Percentiles rank a stretch among this genome's conserved stretches.
These are phyloP conservation scores for Talaromyces wortmannii DNA, from an alignment of 495 filamentous ascomycete genomes.

Conservation along the genomic window DNA sequence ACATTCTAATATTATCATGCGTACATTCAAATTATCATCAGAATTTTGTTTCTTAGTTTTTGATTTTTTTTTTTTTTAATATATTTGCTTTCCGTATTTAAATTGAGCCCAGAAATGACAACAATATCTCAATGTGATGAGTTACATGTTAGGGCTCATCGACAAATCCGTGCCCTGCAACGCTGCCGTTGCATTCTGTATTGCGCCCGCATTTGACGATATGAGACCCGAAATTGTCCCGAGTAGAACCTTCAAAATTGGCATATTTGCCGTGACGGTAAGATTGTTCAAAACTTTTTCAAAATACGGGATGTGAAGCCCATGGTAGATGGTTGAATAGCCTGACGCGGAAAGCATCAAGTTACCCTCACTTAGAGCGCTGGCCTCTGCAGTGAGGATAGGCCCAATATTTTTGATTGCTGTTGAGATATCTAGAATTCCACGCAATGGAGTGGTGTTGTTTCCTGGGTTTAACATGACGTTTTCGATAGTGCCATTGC, in stretches of 20 bases:
- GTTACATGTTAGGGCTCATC: not conserved
- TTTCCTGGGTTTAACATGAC: slow-evolving; percentile 52
- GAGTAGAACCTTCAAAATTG: slow-evolving; percentile 16
- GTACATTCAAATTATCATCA: too few relatives aligned
- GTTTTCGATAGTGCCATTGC: slow-evolving; percentile 49
- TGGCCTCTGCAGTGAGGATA: slow-evolving; percentile 18
- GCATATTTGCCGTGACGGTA: slow-evolving; percentile 20
- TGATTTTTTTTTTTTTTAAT: too few relatives aligned
- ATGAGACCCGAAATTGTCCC: slow-evolving; percentile 21
- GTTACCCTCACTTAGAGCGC: slow-evolving; percentile 18
- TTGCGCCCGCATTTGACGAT: not conserved
- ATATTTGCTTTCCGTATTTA: too few relatives aligned
- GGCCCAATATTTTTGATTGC: slow-evolving; percentile 19
- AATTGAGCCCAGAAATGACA: too few relatives aligned
- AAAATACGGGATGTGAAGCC: slow-evolving; percentile 30
- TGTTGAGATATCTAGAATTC: slow-evolving; percentile 20
- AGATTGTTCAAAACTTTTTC: slow-evolving; percentile 26
- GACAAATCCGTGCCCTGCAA: not conserved
- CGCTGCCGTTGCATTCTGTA: not conserved
- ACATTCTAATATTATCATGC: too few relatives aligned
- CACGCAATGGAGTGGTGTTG: slow-evolving; percentile 46
- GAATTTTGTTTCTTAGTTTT: too few relatives aligned
- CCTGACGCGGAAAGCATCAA: slow-evolving; percentile 23
- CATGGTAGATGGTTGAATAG: slow-evolving; percentile 22
- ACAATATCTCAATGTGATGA: too few relatives aligned